Evolutionary conservation across 192 early-diverging fungal genomes (phyloP), one percentile per base, ranked within the genome.

Genomic region (Backusella sp.): DNA sequence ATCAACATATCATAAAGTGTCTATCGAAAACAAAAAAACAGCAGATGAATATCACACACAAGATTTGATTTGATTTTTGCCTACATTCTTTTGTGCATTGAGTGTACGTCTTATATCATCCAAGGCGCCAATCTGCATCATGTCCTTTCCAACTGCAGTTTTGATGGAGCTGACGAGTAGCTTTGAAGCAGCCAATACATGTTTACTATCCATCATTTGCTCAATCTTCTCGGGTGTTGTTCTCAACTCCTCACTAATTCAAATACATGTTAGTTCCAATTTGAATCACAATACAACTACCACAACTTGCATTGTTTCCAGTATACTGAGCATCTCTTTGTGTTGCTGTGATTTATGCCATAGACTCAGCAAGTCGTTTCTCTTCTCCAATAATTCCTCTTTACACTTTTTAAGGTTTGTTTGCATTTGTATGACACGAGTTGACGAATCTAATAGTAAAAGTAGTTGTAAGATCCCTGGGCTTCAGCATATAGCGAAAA

Each of bases 331-430:
- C 84, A 94, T 93, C n/a, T 93, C 92, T 41, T 90, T 92, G 46
- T 91, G 85, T 77, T 93, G 91, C 72, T 91, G 90, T 74, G 90
- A 91, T 80, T 92, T 92, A 32, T 87, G 84, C 78, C 91, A 93
- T 41, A 94, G 76, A 74, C 92, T 91, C 49, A 90, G 79, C 37
- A 94, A 68, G 73, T 91, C 88, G 9, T 90, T 85, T 21, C 90
- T 86, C 72, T 91, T 88, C 70, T 92, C 83, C 23, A 85, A 71
- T 42, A 94, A 79, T 49, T 87, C 85, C 26, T 91, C 84, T 23
- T 91, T 90, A 6, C 89, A 90, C 74, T 88, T 82, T 74, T 88
- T 87, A 28, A 94, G 81, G 78, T 88, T 86, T 76, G 77, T 80
- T 56, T 92, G 88, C 71, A 93, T 83, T 44, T 88, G 84, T 53